Evolutionary conservation across 176 grass and related monocot genomes (phyloP), one percentile per base, ranked within the genome.

Genomic region (Aegilops tauschii): DNA sequence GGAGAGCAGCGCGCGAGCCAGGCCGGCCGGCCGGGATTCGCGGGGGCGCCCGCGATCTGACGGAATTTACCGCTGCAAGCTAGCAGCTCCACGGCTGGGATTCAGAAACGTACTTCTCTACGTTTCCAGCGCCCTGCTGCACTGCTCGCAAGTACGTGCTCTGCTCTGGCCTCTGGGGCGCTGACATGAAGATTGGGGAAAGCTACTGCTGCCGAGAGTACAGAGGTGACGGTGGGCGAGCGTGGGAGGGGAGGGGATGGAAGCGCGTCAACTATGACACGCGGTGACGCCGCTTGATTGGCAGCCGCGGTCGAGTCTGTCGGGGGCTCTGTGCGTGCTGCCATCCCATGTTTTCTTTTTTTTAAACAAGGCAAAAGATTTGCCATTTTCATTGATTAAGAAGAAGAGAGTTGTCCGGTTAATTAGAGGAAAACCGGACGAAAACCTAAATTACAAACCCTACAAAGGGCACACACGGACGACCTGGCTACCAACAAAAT

Each of bases 261-360:
- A 62, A 90, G 3, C 17, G 89, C 74, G 89, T 90, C 89, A 83
- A 73, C 73, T 73, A 72, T 61, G 77, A 56, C 67, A 56, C 67
- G 49, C 25, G 16, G 73, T 34, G 54, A 54, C 28, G 27, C 45
- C 5, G 72, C 35, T 6, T 81, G 72, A 37, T 52, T 81, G 86
- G 68, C 44, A 76, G 79, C 75, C 32, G 82, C 83, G 61, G 83
- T 85, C 77, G 83, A 85, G 62, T 69, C 88, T 85, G 88, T 81
- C 77, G 67, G 69, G 69, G n/a, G n/a, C 4, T 23, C 66, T 20
- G 32, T 6, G 18, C 87, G 69, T 42, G 74, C 8, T 7, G 79
- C 37, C 35, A 32, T 66, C 12, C 63, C 62, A 64, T 64, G 67
- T 25, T 25, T 34, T 34, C 4, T 34, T 34, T 34, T 34, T 34